Conservation (phyloP, 2,329 filamentous ascomycete species). For the Aspergillus ustus region DNA sequence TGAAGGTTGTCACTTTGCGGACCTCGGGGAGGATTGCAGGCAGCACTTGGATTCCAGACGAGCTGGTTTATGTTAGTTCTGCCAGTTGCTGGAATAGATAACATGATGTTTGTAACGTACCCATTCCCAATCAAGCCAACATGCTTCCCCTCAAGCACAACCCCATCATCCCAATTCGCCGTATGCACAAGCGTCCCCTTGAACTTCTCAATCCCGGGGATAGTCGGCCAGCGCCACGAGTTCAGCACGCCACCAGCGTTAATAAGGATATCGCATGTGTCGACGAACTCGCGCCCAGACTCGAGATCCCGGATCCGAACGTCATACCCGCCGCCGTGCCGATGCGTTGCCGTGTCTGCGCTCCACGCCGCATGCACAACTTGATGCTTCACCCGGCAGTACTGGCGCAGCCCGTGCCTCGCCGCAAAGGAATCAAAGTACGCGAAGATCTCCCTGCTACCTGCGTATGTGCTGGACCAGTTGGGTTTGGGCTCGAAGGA, state of each 20-base stretch:
- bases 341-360: not conserved
- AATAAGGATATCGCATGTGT: slow-evolving; percentile 13
- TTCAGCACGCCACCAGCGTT: slow-evolving; percentile 13
- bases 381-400: slow-evolving; percentile 4
- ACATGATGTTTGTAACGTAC: not conserved
- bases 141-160: slow-evolving; percentile 29
- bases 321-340: not conserved
- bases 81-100: too few species aligned
- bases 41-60: slow-evolving; percentile 42
- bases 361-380: slow-evolving; percentile 9
- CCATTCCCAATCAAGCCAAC: slow-evolving; percentile 39
- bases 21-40: slow-evolving; percentile 20
- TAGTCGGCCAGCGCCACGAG: slow-evolving; percentile 35
- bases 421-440: slow-evolving; percentile 5
- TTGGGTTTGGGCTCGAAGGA: slow-evolving; percentile 11
- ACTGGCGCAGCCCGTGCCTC: slow-evolving; percentile 10
- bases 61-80: not conserved
- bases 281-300: not conserved
- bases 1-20: slow-evolving; percentile 30
- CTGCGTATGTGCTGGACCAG: slow-evolving; percentile 12
- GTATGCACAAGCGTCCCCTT: slow-evolving; percentile 33
- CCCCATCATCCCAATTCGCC: slow-evolving; percentile 30
- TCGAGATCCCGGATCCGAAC: slow-evolving; percentile 3
- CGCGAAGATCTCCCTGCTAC: slow-evolving; percentile 11
- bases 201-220: slow-evolving; percentile 31